phyloP scores from a whole-genome alignment of 176 grass and related monocot genomes.

The Oropetium thomaeum region DNA sequence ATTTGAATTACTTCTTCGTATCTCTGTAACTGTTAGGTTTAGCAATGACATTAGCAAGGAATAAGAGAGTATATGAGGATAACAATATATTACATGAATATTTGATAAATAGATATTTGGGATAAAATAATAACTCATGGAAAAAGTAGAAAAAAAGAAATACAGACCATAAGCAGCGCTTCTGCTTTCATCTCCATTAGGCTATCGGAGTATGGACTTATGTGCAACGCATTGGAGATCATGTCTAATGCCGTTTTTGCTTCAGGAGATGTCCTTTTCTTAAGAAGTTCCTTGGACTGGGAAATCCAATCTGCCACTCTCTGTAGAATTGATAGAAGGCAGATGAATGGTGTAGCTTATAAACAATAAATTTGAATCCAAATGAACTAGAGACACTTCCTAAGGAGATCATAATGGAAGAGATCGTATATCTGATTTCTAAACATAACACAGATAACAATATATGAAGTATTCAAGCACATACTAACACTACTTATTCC shows the following conservation, averaged over 20 bases:
- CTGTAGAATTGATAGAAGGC: constrained; percentile 34
- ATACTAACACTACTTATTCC: constrained; percentile 22
- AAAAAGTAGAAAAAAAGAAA: constrained; percentile 10
- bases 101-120: background rate
- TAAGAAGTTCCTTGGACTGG: constrained; percentile 60
- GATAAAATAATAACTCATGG: constrained; percentile 4
- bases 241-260: constrained; percentile 64
- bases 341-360: constrained; percentile 4
- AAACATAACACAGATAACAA: background rate
- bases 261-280: constrained; percentile 72
- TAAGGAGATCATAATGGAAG: background rate
- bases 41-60: constrained; percentile 32
- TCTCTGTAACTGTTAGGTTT: constrained; percentile 53
- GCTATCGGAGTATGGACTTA: constrained; percentile 73
- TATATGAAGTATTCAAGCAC: constrained; percentile 5
- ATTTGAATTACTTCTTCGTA: constrained; percentile 84
- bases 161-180: constrained; percentile 72
- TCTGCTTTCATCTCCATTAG: constrained; percentile 88
- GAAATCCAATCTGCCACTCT: constrained; percentile 64
- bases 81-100: constrained; percentile 10
- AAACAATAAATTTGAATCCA: background rate
- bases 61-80: background rate
- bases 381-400: constrained; percentile 1
- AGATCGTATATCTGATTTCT: background rate
- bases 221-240: constrained; percentile 72